phyloP scores from a whole-genome alignment of 805 yeast species.

The Suhomyces sp. region DNA sequence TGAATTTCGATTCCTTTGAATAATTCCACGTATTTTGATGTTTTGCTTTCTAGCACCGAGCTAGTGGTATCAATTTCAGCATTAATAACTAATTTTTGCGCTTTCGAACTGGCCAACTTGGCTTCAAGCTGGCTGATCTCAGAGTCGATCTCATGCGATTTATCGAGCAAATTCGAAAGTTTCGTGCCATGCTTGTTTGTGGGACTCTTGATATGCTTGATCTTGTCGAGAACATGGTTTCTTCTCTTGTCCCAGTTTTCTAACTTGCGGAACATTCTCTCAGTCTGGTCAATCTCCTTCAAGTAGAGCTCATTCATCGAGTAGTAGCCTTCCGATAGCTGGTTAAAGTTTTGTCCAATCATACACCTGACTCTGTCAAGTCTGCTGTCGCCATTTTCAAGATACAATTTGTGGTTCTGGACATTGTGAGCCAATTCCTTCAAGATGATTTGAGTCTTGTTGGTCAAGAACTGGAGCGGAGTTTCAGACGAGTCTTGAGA shows the following conservation, averaged over 20 bases:
- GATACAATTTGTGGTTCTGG: constrained; percentile 21
- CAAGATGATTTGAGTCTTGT: constrained; percentile 23
- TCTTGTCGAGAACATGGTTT: constrained; percentile 28
- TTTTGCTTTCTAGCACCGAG: constrained; percentile 48
- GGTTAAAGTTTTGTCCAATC: constrained; percentile 29
- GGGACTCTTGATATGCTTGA: constrained; percentile 39
- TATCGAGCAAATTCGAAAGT: constrained; percentile 31
- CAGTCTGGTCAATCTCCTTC: constrained; percentile 31
- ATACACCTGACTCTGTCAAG: constrained; percentile 26
- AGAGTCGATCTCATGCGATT: constrained; percentile 28
- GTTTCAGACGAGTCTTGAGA: constrained; percentile 12
- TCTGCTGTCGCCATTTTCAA: constrained; percentile 33
- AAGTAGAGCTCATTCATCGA: constrained; percentile 47
- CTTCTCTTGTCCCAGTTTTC: constrained; percentile 42
- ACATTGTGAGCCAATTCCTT: constrained; percentile 22
- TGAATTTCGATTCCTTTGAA: constrained; percentile 36
- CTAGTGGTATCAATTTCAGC: constrained; percentile 45
- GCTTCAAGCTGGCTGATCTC: constrained; percentile 41
- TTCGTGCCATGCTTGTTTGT: constrained; percentile 43
- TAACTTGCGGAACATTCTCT: constrained; percentile 26
- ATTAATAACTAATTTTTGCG: constrained; percentile 31
- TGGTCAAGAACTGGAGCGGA: constrained; percentile 31
- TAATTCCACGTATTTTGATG: constrained; percentile 43
- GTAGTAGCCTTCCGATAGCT: constrained; percentile 41
- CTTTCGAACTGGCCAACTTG: constrained; percentile 29